These are phyloP conservation scores for Eucalyptus regnans DNA, from an alignment of 345 rosid species.

Conservation along the genomic window DNA sequence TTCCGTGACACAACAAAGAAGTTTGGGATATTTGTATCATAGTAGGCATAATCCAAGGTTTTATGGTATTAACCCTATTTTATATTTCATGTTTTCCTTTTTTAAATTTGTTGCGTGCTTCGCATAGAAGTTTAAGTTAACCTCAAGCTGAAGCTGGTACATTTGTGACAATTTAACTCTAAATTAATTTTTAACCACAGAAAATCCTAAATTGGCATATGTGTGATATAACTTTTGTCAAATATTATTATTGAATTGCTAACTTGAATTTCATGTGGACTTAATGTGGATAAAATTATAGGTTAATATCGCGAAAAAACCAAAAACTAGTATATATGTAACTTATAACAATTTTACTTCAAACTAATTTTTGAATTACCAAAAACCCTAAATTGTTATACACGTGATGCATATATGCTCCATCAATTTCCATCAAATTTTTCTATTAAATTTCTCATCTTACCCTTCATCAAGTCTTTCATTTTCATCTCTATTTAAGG, in stretches of 20 bases:
- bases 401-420: accelerated
- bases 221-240: neutral
- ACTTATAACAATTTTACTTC: too few relatives aligned
- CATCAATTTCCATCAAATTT: accelerated
- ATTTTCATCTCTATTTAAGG: too few relatives aligned
- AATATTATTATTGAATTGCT: too few relatives aligned
- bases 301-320: neutral
- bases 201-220: accelerated
- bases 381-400: accelerated
- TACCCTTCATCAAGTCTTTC: too few relatives aligned
- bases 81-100: too few relatives aligned
- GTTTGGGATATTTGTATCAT: too few relatives aligned
- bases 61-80: accelerated
- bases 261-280: neutral
- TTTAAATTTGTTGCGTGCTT: neutral
- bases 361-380: too few relatives aligned
- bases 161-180: accelerated
- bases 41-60: accelerated
- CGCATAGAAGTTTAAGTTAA: neutral
- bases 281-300: neutral
- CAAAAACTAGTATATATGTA: accelerated
- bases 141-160: accelerated
- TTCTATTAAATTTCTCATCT: too few relatives aligned
- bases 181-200: accelerated
- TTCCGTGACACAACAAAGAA: accelerated